Evolutionary conservation across 768 basidiomycete genomes (phyloP).

Genomic region (Tulasnella sp.): DNA sequence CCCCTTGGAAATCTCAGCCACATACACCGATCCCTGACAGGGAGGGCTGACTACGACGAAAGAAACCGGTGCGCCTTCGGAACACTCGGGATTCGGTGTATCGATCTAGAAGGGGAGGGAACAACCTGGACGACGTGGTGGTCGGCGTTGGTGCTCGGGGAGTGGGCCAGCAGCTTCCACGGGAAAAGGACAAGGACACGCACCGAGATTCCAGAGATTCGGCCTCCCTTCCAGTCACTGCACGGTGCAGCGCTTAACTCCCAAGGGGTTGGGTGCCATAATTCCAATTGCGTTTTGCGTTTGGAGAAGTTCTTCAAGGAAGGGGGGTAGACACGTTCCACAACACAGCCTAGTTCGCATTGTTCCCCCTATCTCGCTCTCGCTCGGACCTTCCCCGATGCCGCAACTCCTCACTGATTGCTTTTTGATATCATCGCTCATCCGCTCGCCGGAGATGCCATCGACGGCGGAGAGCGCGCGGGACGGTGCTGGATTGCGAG

Average conservation of each 20-base stretch:
- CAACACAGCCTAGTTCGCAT: not conserved
- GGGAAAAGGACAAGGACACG: not conserved
- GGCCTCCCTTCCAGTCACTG: not conserved
- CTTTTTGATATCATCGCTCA: not conserved
- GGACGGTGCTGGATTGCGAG: not conserved
- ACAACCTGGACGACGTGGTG: not conserved
- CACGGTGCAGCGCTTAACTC: slow-evolving; percentile 2
- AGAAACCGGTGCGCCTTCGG: not conserved
- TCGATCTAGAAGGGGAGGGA: not conserved
- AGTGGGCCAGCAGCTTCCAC: not conserved
- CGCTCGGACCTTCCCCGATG: not conserved
- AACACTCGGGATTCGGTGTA: not conserved
- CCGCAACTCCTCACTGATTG: not conserved
- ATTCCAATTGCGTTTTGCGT: slow-evolving; percentile 1
- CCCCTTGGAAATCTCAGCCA: not conserved
- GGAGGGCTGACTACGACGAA: not conserved
- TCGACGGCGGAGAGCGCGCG: not conserved
- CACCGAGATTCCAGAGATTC: not conserved
- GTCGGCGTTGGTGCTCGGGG: not conserved
- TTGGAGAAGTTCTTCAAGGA: not conserved
- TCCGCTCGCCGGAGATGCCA: not conserved
- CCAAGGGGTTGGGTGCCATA: not conserved
- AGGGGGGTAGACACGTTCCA: not conserved
- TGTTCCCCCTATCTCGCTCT: not conserved
- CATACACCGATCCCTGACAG: not conserved